phyloP scores from a whole-genome alignment of 169 alveolate genomes.

The Amoebophrya sp. region DNA sequence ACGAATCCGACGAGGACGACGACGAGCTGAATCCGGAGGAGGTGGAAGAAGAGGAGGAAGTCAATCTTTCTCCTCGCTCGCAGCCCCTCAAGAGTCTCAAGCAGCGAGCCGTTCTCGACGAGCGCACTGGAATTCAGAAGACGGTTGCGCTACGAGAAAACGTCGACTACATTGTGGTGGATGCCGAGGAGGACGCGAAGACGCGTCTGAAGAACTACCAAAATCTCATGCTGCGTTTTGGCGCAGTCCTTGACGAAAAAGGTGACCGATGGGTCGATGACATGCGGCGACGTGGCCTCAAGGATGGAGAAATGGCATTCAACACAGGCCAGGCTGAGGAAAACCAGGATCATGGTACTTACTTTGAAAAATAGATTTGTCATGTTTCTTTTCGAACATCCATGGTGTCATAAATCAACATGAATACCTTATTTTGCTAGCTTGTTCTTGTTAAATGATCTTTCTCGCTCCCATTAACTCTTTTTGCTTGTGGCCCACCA shows the following conservation, averaged over 20 bases:
- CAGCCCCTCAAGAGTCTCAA: neutral
- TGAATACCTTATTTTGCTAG: no score
- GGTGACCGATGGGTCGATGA: neutral
- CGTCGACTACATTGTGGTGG: neutral
- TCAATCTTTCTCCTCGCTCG: neutral
- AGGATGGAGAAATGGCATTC: neutral
- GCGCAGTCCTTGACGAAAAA: neutral
- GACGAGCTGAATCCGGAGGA: no score
- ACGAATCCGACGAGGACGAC: neutral
- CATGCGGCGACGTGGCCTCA: slow-evolving; percentile 6
- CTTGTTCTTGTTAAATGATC: no score
- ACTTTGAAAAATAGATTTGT: no score
- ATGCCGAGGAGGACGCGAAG: neutral
- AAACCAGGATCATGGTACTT: no score
- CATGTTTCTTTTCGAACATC: no score
- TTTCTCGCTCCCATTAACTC: no score
- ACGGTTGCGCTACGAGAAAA: neutral
- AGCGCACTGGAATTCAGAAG: neutral
- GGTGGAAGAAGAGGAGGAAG: neutral
- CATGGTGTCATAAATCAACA: no score
- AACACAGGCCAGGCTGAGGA: no score
- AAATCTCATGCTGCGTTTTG: neutral
- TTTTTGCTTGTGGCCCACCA: no score
- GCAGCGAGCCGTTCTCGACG: neutral
- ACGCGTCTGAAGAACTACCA: neutral